Evolutionary conservation across 768 basidiomycete species (phyloP).

Genomic region (Leccinum imitatum): DNA sequence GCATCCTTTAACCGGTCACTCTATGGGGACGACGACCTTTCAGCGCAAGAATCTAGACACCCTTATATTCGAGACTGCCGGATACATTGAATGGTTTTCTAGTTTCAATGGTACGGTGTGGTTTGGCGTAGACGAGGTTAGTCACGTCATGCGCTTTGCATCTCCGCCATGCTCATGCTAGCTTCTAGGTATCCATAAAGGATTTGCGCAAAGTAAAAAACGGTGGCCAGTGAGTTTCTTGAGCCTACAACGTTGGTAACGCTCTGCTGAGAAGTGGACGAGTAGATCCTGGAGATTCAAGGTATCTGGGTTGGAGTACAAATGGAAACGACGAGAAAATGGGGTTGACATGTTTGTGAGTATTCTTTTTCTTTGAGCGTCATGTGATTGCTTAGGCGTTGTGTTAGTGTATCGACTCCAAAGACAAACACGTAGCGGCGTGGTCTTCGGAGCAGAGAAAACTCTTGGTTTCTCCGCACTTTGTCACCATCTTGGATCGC

Average conservation of each 20-base stretch:
- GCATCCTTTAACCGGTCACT: constrained; percentile 45
- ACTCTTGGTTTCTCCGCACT: constrained; percentile 43
- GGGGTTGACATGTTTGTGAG: constrained; percentile 47
- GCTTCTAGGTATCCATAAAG: constrained; percentile 38
- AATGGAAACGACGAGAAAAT: constrained; percentile 52
- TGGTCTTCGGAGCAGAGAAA: constrained; percentile 43
- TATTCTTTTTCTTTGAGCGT: not conserved
- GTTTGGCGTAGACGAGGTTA: constrained; percentile 51
- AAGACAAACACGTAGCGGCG: constrained; percentile 44
- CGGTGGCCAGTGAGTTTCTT: constrained; percentile 44
- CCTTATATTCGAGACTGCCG: constrained; percentile 49
- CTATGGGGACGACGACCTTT: constrained; percentile 45
- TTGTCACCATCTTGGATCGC: constrained; percentile 44
- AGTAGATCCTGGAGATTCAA: constrained; percentile 56
- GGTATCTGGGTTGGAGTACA: constrained; percentile 48
- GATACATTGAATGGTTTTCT: constrained; percentile 53
- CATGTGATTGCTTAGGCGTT: not conserved
- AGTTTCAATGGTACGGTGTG: constrained; percentile 43
- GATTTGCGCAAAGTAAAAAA: constrained; percentile 53
- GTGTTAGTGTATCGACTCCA: constrained; percentile 49
- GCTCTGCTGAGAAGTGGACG: constrained; percentile 4
- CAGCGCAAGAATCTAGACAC: constrained; percentile 48
- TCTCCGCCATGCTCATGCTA: not conserved
- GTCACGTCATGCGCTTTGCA: not conserved
- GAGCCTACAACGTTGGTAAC: not conserved